Conservation (phyloP, 2,329 filamentous ascomycete genomes). For the Aspergillus glaucus region DNA sequence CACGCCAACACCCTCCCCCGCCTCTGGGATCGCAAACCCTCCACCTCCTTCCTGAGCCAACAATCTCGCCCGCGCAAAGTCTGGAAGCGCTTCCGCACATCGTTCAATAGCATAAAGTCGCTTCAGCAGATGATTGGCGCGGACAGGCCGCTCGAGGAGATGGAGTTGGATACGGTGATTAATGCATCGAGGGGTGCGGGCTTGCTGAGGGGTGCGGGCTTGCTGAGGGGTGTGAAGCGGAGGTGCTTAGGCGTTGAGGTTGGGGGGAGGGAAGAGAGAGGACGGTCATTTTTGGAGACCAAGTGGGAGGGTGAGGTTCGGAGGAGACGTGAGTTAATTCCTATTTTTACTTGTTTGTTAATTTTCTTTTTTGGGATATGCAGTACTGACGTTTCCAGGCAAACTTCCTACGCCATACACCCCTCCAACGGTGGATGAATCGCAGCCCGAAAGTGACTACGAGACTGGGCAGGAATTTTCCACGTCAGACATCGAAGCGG, state of each 20-base stretch:
- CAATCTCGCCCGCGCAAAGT: constrained; percentile 36
- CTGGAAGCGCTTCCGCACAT: constrained; percentile 40
- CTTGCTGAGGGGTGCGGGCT: constrained; percentile 24
- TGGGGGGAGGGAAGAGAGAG: constrained; percentile 13
- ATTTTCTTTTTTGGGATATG: neutral
- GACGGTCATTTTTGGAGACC: constrained; percentile 35
- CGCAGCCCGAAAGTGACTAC: neutral
- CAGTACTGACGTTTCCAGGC: constrained; percentile 8
- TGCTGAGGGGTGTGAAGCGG: constrained; percentile 32
- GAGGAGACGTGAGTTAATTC: constrained; percentile 24
- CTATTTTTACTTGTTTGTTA: neutral
- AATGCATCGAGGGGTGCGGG: constrained; percentile 22
- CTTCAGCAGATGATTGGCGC: constrained; percentile 18
- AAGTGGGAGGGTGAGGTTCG: constrained; percentile 33
- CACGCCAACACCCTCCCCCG: constrained; percentile 26
- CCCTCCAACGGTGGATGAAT: neutral
- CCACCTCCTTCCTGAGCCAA: constrained; percentile 34
- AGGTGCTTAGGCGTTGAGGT: constrained; percentile 18
- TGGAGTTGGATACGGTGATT: constrained; percentile 27
- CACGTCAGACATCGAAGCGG: constrained; percentile 13
- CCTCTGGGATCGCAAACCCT: constrained; percentile 41
- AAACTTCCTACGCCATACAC: constrained; percentile 14
- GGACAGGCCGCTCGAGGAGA: constrained; percentile 12
- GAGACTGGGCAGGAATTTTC: constrained; percentile 7
- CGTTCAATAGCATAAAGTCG: constrained; percentile 28